phyloP scores from a whole-genome alignment of 2,329 filamentous ascomycete species.

The Talaromyces sp. region DNA sequence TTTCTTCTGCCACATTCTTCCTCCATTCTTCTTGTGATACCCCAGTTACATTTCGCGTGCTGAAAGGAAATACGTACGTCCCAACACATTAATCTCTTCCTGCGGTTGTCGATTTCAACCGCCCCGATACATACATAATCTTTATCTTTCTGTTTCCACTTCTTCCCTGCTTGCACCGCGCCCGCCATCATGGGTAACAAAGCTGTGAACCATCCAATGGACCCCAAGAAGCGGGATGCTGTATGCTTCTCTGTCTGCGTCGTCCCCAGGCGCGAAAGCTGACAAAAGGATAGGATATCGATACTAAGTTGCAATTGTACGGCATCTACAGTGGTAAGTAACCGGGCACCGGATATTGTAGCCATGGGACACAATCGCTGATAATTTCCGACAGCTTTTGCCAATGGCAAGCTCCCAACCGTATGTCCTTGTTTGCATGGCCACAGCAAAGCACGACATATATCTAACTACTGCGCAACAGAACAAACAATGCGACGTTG shows the following conservation, averaged over 20 bases:
- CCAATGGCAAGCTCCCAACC: conserved; percentile 84
- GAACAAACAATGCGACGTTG: conserved; percentile 95
- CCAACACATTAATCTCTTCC: no score
- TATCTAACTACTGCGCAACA: conserved; percentile 28
- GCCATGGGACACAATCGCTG: conserved; percentile 9
- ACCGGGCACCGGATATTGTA: conserved; percentile 10
- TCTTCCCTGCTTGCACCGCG: background rate
- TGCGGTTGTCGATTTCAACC: background rate
- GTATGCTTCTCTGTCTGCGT: conserved; percentile 27
- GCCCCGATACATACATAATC: background rate
- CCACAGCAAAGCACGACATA: background rate
- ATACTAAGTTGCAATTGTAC: conserved; percentile 90
- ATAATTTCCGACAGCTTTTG: conserved; percentile 59
- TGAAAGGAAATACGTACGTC: background rate
- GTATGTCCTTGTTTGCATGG: conserved; percentile 44
- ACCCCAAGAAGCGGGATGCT: conserved; percentile 70
- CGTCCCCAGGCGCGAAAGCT: conserved; percentile 1
- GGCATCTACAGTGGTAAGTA: conserved; percentile 66
- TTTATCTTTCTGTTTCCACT: background rate
- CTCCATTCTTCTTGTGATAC: conserved; percentile 10
- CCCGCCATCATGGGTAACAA: conserved; percentile 12
- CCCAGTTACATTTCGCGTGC: conserved; percentile 1
- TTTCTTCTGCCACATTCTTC: background rate
- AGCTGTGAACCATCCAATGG: conserved; percentile 66
- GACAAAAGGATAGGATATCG: conserved; percentile 57